phyloP scores from a whole-genome alignment of 305 asterid genomes.

The Fraxinus velutina region DNA sequence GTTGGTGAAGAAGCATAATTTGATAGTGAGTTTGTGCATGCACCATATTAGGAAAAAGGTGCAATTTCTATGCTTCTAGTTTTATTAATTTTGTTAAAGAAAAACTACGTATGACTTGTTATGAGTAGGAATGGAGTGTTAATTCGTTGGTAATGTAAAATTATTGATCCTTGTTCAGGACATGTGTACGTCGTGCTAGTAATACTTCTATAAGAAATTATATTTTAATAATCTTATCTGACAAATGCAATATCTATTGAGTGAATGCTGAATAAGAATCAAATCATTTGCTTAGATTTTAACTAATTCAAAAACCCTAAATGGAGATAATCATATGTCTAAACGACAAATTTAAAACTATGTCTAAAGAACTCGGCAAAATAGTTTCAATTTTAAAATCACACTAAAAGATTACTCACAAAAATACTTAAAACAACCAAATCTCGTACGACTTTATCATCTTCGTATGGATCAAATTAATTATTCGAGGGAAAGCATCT shows the following conservation, averaged over 20 bases:
- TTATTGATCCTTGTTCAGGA: not conserved
- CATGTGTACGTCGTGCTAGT: not conserved
- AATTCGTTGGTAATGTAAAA: not conserved
- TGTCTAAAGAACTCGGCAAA: too few species aligned
- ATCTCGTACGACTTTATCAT: too few species aligned
- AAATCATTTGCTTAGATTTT: not conserved
- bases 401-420: too few species aligned
- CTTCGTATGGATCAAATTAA: too few species aligned
- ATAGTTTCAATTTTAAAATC: too few species aligned
- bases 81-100: not conserved
- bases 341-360: not conserved
- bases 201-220: not conserved
- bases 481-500: not conserved
- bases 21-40: not conserved
- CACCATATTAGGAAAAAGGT: not conserved
- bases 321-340: not conserved
- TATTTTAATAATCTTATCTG: not conserved
- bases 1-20: constrained; percentile 4
- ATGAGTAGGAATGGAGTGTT: not conserved
- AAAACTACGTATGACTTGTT: not conserved
- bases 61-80: not conserved
- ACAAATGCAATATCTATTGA: not conserved
- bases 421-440: too few species aligned
- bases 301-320: not conserved
- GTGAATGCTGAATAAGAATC: not conserved